These are phyloP conservation scores for Psilocybe tampanensis DNA, from an alignment of 768 basidiomycete genomes.

Conservation along the genomic window DNA sequence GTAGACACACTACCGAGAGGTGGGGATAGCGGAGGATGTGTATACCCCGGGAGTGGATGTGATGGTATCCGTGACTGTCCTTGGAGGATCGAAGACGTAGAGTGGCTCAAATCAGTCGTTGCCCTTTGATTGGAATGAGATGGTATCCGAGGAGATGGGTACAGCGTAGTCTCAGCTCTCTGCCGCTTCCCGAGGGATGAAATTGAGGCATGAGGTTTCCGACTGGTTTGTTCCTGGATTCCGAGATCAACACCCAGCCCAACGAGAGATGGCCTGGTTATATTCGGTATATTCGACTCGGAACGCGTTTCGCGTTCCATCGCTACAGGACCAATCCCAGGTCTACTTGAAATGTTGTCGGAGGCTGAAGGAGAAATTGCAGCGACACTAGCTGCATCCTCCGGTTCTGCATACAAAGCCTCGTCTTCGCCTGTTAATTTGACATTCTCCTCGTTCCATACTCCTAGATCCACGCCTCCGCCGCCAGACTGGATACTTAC, in stretches of 20 bases:
- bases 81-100: constrained; percentile 19
- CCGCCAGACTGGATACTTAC: constrained; percentile 76
- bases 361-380: constrained; percentile 7
- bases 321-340: constrained; percentile 23
- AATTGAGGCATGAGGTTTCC: constrained; percentile 10
- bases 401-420: constrained; percentile 22
- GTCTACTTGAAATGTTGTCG: neutral
- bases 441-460: constrained; percentile 47
- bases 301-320: constrained; percentile 36
- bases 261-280: constrained; percentile 5
- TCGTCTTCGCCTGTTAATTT: constrained; percentile 33
- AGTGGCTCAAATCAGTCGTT: constrained; percentile 7
- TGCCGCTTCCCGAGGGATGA: constrained; percentile 10
- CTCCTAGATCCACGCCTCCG: constrained; percentile 50
- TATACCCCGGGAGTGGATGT: constrained; percentile 16
- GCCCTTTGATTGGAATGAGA: constrained; percentile 10
- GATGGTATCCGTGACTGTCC: constrained; percentile 21
- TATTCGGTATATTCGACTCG: constrained; percentile 28
- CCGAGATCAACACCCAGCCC: constrained; percentile 9
- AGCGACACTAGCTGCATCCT: constrained; percentile 13
- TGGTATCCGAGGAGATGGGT: constrained; percentile 16
- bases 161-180: constrained; percentile 16
- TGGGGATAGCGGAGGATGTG: constrained; percentile 27
- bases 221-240: neutral
- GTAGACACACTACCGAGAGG: constrained; percentile 39